Evolutionary conservation across 176 grass and related monocot species (phyloP).

Genomic region (Oryza nivara): DNA sequence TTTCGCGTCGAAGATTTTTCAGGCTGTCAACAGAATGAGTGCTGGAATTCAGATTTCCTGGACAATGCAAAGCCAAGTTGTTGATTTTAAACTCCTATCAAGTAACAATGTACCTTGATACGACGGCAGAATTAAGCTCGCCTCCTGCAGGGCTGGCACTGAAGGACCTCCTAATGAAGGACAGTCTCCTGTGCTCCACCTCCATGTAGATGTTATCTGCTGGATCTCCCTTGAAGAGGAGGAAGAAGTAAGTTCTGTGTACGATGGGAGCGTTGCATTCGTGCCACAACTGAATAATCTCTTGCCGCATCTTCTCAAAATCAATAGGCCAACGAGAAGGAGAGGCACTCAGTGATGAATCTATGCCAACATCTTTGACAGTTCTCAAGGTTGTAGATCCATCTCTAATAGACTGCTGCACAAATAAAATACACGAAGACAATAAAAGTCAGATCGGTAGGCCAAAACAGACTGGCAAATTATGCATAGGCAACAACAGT

Average conservation of each 20-base stretch:
- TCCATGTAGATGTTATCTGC: conserved; percentile 86
- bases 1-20: conserved; percentile 70
- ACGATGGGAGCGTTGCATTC: conserved; percentile 76
- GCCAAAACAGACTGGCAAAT: not conserved
- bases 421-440: conserved; percentile 10
- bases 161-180: conserved; percentile 68
- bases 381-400: conserved; percentile 35
- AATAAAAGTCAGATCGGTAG: not conserved
- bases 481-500: not conserved
- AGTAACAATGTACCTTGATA: conserved; percentile 51
- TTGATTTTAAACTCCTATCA: not conserved
- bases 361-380: conserved; percentile 52
- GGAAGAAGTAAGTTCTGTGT: conserved; percentile 84
- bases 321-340: conserved; percentile 52
- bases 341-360: conserved; percentile 44
- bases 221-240: conserved; percentile 91
- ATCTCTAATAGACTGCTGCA: conserved; percentile 37
- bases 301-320: conserved; percentile 66
- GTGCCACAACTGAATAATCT: conserved; percentile 86
- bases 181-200: conserved; percentile 83
- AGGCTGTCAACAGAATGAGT: conserved; percentile 46
- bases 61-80: not conserved
- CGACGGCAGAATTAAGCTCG: conserved; percentile 29
- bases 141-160: not conserved
- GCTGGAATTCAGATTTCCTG: conserved; percentile 13